These are phyloP conservation scores for Dichotomopilus funicola DNA, from an alignment of 2,329 filamentous ascomycete genomes.

Conservation along the genomic window DNA sequence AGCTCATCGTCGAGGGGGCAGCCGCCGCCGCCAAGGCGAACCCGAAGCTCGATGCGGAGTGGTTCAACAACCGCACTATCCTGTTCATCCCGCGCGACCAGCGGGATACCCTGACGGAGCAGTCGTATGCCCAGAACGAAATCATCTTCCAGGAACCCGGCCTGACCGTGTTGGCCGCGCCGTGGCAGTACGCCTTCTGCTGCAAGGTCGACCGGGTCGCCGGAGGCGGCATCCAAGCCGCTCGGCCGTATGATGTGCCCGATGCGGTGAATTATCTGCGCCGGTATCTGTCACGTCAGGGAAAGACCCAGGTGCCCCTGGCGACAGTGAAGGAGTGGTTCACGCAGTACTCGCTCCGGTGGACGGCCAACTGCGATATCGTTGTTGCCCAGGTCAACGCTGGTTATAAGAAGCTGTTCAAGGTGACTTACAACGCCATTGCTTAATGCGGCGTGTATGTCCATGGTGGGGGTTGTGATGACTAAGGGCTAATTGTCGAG, in stretches of 20 bases:
- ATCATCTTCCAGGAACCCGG: not conserved
- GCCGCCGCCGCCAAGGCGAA: not conserved
- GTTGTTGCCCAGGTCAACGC: not conserved
- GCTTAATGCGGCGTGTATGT: not conserved
- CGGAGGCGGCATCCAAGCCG: not conserved
- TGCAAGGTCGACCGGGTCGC: conserved; percentile 2
- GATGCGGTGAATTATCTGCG: not conserved
- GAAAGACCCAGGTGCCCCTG: not conserved
- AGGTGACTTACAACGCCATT: not conserved
- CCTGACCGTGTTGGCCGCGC: not conserved
- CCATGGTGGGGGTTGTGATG: no score
- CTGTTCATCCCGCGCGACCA: conserved; percentile 1
- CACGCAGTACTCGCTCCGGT: not conserved
- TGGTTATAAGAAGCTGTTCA: not conserved
- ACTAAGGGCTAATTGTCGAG: no score
- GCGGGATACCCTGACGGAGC: not conserved
- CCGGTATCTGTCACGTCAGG: not conserved
- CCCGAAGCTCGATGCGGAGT: not conserved
- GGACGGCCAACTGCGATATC: not conserved
- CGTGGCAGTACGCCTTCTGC: conserved; percentile 2
- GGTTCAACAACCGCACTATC: conserved; percentile 4
- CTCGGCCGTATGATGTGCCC: not conserved
- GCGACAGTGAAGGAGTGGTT: conserved; percentile 1
- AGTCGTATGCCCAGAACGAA: not conserved
- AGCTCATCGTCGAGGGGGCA: not conserved